Conservation (phyloP, 1,284 basidiomycete genomes). For the Cryptococcus deneoformans region DNA sequence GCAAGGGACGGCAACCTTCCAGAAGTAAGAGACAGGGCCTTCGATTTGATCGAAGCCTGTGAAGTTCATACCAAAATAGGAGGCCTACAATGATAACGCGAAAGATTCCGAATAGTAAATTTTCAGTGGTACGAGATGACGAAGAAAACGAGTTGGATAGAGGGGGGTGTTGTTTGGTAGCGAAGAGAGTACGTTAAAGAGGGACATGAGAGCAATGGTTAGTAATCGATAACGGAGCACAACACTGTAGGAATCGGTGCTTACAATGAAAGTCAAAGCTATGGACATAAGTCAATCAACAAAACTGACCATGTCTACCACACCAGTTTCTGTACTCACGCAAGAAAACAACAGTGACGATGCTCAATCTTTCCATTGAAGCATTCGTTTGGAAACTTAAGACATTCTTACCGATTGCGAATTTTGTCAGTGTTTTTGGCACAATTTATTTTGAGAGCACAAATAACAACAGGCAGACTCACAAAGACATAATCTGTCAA, state of each 20-base stretch:
- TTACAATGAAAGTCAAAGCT: slow-evolving; percentile 31
- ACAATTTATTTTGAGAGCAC: background rate
- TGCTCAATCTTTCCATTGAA: slow-evolving; percentile 48
- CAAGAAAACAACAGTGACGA: slow-evolving; percentile 50
- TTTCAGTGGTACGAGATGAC: background rate
- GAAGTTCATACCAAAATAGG: slow-evolving; percentile 47
- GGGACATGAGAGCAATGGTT: background rate
- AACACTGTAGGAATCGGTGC: slow-evolving; percentile 8
- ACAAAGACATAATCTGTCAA: slow-evolving; percentile 50
- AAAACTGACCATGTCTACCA: background rate
- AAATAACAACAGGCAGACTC: slow-evolving; percentile 9
- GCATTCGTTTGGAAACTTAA: slow-evolving; percentile 48
- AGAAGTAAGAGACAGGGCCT: slow-evolving; percentile 42
- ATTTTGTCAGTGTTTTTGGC: background rate
- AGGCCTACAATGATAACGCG: slow-evolving; percentile 10
- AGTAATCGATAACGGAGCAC: background rate
- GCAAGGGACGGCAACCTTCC: slow-evolving; percentile 44
- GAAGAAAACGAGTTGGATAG: background rate
- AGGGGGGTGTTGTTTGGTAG: background rate
- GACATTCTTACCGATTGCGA: slow-evolving; percentile 28
- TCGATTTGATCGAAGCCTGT: slow-evolving; percentile 33
- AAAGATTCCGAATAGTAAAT: no score
- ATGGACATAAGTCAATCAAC: background rate
- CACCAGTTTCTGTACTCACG: slow-evolving; percentile 30
- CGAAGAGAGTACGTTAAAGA: no score